Evolutionary conservation across 2,329 filamentous ascomycete genomes (phyloP).

Genomic region (Aureobasidium uvarum): DNA sequence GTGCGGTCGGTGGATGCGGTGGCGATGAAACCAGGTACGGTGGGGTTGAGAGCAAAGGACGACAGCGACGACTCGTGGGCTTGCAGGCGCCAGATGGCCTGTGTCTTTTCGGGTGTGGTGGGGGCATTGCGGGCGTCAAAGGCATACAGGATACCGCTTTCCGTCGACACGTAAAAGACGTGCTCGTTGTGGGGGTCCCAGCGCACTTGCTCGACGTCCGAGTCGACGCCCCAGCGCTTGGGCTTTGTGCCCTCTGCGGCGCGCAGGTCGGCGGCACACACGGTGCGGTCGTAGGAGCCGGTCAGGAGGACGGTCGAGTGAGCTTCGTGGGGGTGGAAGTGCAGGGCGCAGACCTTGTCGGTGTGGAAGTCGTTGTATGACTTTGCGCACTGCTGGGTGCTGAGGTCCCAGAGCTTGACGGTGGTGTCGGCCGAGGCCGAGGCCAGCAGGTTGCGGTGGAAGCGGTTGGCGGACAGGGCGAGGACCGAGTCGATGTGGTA

Average conservation of each 20-base stretch:
- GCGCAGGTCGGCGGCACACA: conserved; percentile 95
- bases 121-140: conserved; percentile 81
- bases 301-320: conserved; percentile 87
- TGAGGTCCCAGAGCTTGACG: conserved; percentile 95
- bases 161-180: conserved; percentile 90
- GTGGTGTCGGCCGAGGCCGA: conserved; percentile 96
- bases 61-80: conserved; percentile 92
- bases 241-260: conserved; percentile 74
- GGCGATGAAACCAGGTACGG: conserved; percentile 87
- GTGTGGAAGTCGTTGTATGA: conserved; percentile 87
- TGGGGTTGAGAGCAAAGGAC: conserved; percentile 85
- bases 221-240: conserved; percentile 88
- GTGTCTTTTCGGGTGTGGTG: conserved; percentile 68
- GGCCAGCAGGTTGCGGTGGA: conserved; percentile 90
- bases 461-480: conserved; percentile 84
- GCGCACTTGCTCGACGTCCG: conserved; percentile 85
- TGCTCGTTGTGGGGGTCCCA: conserved; percentile 95
- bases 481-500: conserved; percentile 95
- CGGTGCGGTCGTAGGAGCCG: conserved; percentile 91
- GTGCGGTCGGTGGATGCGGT: conserved; percentile 93
- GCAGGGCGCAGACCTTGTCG: conserved; percentile 94
- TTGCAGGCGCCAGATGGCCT: conserved; percentile 90
- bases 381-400: conserved; percentile 88
- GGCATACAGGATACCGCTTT: conserved; percentile 87
- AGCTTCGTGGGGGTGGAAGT: conserved; percentile 88